These are phyloP conservation scores for Sporothrix luriei DNA, from an alignment of 2,329 filamentous ascomycete species.

Conservation along the genomic window DNA sequence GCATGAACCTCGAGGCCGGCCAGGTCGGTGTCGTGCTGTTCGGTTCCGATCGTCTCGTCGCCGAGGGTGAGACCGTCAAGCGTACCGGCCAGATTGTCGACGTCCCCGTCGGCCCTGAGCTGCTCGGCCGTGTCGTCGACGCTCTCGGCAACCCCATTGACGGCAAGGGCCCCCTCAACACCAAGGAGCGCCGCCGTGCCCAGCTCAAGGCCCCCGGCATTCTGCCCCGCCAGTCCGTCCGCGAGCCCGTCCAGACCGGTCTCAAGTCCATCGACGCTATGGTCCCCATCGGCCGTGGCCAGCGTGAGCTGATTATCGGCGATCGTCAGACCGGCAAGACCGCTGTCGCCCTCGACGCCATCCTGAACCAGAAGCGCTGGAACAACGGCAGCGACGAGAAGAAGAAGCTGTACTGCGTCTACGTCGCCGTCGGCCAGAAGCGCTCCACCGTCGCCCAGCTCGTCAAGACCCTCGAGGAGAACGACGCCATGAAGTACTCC, in stretches of 20 bases:
- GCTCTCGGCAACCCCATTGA: slow-evolving; percentile 99
- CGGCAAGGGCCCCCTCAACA: slow-evolving; percentile 96
- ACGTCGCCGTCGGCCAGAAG: slow-evolving; percentile 99
- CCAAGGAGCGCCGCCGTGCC: slow-evolving; percentile 89
- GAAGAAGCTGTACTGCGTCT: slow-evolving; percentile 99
- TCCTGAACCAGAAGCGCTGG: slow-evolving; percentile 99
- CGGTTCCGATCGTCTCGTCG: slow-evolving; percentile 99
- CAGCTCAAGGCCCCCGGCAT: slow-evolving; percentile 99
- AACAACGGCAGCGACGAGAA: slow-evolving; percentile 82
- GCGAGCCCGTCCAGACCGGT: slow-evolving; percentile 98
- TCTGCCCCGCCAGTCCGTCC: slow-evolving; percentile 94
- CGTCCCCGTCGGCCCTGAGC: slow-evolving; percentile 86
- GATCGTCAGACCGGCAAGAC: slow-evolving; percentile 99
- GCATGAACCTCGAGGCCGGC: slow-evolving; percentile 99
- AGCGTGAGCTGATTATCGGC: slow-evolving; percentile 99
- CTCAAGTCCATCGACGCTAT: slow-evolving; percentile 99
- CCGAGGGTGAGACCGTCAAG: slow-evolving; percentile 99
- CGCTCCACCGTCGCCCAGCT: slow-evolving; percentile 98
- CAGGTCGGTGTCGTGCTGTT: slow-evolving; percentile 99
- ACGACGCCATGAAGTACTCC: slow-evolving; percentile 98
- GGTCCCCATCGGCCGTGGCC: slow-evolving; percentile 99
- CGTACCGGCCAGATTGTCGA: slow-evolving; percentile 99
- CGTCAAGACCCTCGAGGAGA: slow-evolving; percentile 99
- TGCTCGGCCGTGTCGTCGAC: slow-evolving; percentile 98
- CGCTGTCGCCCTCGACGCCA: slow-evolving; percentile 94